A percentile compares a stretch with the other conserved stretches of the same genome.
Evolutionary conservation across 1,139 yeast species (phyloP).

Genomic region (Blastobotrys aristatus): DNA sequence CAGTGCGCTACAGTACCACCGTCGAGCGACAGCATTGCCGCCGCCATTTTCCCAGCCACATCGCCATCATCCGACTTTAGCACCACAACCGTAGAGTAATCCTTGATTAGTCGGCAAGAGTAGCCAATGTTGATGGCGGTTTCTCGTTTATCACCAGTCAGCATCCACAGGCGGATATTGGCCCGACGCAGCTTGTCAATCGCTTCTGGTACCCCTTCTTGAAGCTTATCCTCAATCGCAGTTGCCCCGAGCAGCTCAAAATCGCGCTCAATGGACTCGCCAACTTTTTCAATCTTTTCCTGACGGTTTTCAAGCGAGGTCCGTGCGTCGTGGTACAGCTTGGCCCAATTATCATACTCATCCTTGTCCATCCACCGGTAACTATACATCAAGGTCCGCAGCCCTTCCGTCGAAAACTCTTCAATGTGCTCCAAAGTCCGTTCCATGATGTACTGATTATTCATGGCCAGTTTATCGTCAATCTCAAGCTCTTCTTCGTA

Average conservation of each 20-base stretch:
- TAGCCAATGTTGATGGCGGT: constrained; percentile 97
- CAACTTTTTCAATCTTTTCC: constrained; percentile 62
- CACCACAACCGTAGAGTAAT: constrained; percentile 83
- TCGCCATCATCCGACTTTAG: constrained; percentile 52
- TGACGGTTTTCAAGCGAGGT: constrained; percentile 67
- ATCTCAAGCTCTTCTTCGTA: constrained; percentile 41
- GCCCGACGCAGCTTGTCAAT: constrained; percentile 90
- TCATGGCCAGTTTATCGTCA: constrained; percentile 56
- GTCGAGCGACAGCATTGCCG: constrained; percentile 54
- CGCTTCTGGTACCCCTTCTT: constrained; percentile 92
- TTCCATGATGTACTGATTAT: constrained; percentile 75
- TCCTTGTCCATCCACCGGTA: constrained; percentile 61
- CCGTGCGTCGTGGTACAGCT: constrained; percentile 67
- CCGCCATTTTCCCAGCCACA: constrained; percentile 48
- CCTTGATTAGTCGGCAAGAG: constrained; percentile 88
- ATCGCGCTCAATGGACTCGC: constrained; percentile 62
- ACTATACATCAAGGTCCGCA: constrained; percentile 81
- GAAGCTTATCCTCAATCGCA: constrained; percentile 95
- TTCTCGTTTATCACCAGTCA: constrained; percentile 96
- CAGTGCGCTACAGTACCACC: constrained; percentile 82
- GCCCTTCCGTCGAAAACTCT: constrained; percentile 90
- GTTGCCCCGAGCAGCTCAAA: constrained; percentile 83
- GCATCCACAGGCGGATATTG: constrained; percentile 94
- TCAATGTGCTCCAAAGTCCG: constrained; percentile 86
- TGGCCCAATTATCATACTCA: constrained; percentile 64